phyloP scores from a whole-genome alignment of 371 early-diverging fungal species.

The Mycotypha africana region DNA sequence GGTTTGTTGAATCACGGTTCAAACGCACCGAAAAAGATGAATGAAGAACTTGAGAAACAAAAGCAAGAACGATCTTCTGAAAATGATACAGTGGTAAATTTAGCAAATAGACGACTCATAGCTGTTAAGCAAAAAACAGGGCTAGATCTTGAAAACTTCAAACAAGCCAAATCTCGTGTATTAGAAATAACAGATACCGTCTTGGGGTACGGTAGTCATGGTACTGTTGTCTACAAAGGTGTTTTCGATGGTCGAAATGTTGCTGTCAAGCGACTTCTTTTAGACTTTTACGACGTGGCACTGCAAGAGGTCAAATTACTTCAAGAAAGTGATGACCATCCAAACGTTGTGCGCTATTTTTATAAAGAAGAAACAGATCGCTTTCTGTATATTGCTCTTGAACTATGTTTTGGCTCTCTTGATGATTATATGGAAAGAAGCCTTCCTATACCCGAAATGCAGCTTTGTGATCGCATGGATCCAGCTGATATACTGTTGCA shows the following conservation, averaged over 20 bases:
- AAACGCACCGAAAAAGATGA: no score
- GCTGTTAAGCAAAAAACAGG: slow-evolving; percentile 14
- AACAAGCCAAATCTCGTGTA: slow-evolving; percentile 23
- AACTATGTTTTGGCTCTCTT: slow-evolving; percentile 81
- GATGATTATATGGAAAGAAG: slow-evolving; percentile 55
- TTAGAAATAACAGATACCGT: slow-evolving; percentile 37
- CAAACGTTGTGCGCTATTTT: slow-evolving; percentile 96
- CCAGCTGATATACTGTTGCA: slow-evolving; percentile 65
- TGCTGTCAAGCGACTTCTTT: slow-evolving; percentile 90
- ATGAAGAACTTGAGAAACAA: background rate
- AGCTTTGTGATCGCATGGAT: slow-evolving; percentile 24
- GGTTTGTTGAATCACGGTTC: no score
- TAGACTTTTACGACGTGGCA: slow-evolving; percentile 93
- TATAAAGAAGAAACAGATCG: slow-evolving; percentile 83
- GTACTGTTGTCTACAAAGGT: slow-evolving; percentile 95
- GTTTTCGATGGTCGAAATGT: slow-evolving; percentile 85
- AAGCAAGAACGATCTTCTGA: background rate
- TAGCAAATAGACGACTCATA: background rate
- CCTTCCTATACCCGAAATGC: slow-evolving; percentile 23
- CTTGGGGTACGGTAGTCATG: slow-evolving; percentile 92
- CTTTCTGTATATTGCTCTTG: slow-evolving; percentile 94
- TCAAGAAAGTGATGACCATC: slow-evolving; percentile 92
- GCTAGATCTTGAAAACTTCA: slow-evolving; percentile 24
- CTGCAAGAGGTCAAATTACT: slow-evolving; percentile 88
- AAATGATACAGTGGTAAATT: background rate